Evolutionary conservation across 2,329 filamentous ascomycete species (phyloP), one percentile per base, ranked within the genome.

Genomic region (Hirsutella rhossiliensis): DNA sequence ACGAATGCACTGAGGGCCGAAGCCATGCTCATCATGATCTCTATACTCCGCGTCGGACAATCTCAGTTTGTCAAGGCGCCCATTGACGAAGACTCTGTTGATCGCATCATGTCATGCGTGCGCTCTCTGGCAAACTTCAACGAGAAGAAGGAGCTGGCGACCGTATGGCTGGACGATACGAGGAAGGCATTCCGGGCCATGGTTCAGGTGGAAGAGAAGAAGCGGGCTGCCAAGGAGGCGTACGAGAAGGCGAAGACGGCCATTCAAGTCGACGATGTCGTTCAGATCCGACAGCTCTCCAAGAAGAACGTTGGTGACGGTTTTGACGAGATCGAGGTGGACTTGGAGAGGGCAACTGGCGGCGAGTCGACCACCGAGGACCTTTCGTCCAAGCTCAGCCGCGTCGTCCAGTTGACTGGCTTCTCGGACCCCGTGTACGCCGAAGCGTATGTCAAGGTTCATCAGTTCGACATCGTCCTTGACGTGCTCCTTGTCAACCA

Each of bases 11-110:
- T 98, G 23, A 84, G 87, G 41, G 92, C 92, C 4, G 92, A 98
- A 65, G 92, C 92, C 38, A 98, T 98, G 92, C 76, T 98, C 43
- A 97, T 98, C 61, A 95, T 97, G 89, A 95, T 98, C 55, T 97
- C 92, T 5, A 94, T 98, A 53, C 87, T 98, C 52, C 88, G 92
- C 41, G 92, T 96, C 48, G 92, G 92, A 36, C 92, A 98, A 66
- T 97, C 90, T n/a, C 87, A 95, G 51, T 98, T 98, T 54, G 92
- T 94, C 59, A 97, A 97, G 70, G 84, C 87, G 1, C 86, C 88
- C 3, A 97, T 98, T 51, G 92, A 98, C 50, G 92, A 98, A 62
- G 92, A 98, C 62, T 96, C 92, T 0, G 78, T 97, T n/a, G 92
- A 98, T 63, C 82, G 92, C 55, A 90, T 98, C 62, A 97, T 98